Conservation (phyloP, 108 stramenopile genomes). For the Pseudonitzschia multiseries region DNA sequence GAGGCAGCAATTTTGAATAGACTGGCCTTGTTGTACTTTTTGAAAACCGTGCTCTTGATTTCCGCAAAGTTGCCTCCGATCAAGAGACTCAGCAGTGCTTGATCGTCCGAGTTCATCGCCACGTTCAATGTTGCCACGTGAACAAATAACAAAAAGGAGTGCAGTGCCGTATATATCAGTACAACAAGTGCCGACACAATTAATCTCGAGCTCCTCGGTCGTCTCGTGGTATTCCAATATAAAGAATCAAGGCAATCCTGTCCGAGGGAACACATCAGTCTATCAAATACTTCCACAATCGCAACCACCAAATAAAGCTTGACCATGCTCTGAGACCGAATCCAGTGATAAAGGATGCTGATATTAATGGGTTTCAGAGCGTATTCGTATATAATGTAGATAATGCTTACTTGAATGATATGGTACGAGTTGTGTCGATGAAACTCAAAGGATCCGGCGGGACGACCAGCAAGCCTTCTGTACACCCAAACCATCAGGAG, state of each 20-base stretch:
- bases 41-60: slow-evolving; percentile 97
- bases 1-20: slow-evolving; percentile 94
- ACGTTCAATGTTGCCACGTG: slow-evolving; percentile 89
- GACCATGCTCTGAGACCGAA: slow-evolving; percentile 95
- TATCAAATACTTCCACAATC: slow-evolving; percentile 96
- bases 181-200: slow-evolving; percentile 72
- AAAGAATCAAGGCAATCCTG: slow-evolving; percentile 96
- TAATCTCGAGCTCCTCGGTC: slow-evolving; percentile 72
- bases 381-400: slow-evolving; percentile 61
- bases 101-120: slow-evolving; percentile 87
- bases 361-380: slow-evolving; percentile 84
- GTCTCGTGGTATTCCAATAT: slow-evolving; percentile 86
- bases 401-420: slow-evolving; percentile 75
- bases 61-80: slow-evolving; percentile 98
- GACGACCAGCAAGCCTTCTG: slow-evolving; percentile 10
- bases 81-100: slow-evolving; percentile 77
- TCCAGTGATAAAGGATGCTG: slow-evolving; percentile 95
- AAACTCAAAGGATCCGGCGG: slow-evolving; percentile 38
- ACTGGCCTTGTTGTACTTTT: slow-evolving; percentile 96
- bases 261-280: slow-evolving; percentile 91
- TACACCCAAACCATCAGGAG: slow-evolving; percentile 37
- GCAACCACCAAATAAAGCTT: slow-evolving; percentile 97
- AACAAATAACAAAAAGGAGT: slow-evolving; percentile 74
- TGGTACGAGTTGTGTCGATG: slow-evolving; percentile 78
- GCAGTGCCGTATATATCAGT: slow-evolving; percentile 69